These are phyloP conservation scores for Monosporascus cannonballus DNA, from an alignment of 2,329 filamentous ascomycete species.

Conservation along the genomic window DNA sequence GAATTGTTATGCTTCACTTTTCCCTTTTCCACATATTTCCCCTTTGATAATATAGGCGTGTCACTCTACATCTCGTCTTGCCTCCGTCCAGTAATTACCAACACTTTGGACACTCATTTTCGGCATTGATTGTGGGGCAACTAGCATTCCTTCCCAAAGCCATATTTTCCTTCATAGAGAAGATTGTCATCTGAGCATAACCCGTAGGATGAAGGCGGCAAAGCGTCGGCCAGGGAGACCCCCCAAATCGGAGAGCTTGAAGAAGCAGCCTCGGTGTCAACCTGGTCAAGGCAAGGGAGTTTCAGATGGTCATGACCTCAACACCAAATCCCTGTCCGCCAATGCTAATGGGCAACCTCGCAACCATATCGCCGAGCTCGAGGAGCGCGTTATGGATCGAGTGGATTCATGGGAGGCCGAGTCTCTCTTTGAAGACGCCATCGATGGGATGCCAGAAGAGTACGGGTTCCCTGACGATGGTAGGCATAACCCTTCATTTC, in stretches of 20 bases:
- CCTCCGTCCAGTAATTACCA: no score
- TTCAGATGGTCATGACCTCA: slow-evolving; percentile 6
- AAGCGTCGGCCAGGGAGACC: neutral
- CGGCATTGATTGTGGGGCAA: no score
- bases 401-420: slow-evolving; percentile 57
- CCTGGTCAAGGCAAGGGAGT: slow-evolving; percentile 7
- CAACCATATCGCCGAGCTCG: slow-evolving; percentile 33
- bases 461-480: slow-evolving; percentile 36
- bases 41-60: no score
- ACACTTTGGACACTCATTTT: no score
- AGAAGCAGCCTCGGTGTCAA: neutral
- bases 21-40: no score
- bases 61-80: no score
- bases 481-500: slow-evolving; percentile 24
- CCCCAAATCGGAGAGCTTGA: neutral
- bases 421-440: slow-evolving; percentile 56
- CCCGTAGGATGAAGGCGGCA: neutral
- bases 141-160: no score
- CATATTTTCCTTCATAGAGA: neutral
- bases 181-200: neutral
- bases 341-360: neutral
- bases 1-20: no score
- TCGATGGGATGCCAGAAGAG: slow-evolving; percentile 52
- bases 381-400: slow-evolving; percentile 45
- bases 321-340: neutral